phyloP scores from a whole-genome alignment of 2,329 filamentous ascomycete species.

The Colletotrichum shisoi region DNA sequence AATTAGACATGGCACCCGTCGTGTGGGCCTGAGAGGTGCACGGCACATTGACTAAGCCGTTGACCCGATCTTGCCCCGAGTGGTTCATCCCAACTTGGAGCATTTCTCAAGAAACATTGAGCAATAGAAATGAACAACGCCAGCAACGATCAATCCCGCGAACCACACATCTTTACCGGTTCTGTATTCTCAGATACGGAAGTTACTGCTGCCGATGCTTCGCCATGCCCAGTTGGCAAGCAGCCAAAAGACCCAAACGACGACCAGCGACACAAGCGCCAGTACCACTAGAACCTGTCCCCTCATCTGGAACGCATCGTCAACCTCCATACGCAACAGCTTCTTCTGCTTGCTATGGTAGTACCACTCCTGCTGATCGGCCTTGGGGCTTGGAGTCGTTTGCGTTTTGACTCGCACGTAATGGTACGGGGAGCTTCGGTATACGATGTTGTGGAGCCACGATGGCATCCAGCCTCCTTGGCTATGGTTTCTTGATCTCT shows the following conservation, averaged over 20 bases:
- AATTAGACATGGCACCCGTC: background rate
- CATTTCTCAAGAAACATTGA: background rate
- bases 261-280: slow-evolving; percentile 48
- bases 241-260: slow-evolving; percentile 45
- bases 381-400: slow-evolving; percentile 32
- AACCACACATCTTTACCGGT: background rate
- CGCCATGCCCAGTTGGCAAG: slow-evolving; percentile 29
- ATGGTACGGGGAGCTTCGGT: slow-evolving; percentile 52
- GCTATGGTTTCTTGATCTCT: slow-evolving; percentile 55
- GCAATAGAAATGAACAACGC: background rate
- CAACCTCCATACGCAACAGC: slow-evolving; percentile 68
- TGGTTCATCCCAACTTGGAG: slow-evolving; percentile 28
- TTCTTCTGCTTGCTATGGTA: slow-evolving; percentile 67
- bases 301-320: slow-evolving; percentile 69
- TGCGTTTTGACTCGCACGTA: slow-evolving; percentile 44
- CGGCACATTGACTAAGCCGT: background rate
- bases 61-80: background rate
- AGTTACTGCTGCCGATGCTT: background rate
- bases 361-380: slow-evolving; percentile 49
- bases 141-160: no score
- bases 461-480: slow-evolving; percentile 45
- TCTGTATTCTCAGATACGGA: background rate
- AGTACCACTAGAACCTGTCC: slow-evolving; percentile 62
- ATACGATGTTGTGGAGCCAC: slow-evolving; percentile 55
- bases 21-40: background rate